phyloP scores from a whole-genome alignment of 1,284 basidiomycete genomes.

The Rhodotorula sp. region DNA sequence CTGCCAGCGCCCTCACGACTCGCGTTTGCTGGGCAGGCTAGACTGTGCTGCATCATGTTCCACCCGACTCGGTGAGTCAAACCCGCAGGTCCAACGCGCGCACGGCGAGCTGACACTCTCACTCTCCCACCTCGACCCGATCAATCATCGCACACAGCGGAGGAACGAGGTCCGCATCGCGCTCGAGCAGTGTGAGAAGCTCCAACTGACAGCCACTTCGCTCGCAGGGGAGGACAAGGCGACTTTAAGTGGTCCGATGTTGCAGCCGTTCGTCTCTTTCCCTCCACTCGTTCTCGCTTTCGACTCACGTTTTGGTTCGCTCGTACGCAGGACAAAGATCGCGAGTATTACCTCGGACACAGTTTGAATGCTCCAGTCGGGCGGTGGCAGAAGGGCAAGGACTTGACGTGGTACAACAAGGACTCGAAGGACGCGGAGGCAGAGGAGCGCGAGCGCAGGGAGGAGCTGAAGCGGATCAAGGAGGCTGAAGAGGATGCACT shows the following conservation, averaged over 20 bases:
- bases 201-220: not conserved
- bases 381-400: slow-evolving; percentile 40
- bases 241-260: slow-evolving; percentile 42
- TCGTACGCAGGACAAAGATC: slow-evolving; percentile 34
- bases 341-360: slow-evolving; percentile 44
- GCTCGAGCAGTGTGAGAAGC: no score
- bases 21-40: no score
- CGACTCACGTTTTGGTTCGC: not conserved
- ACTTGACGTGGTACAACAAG: slow-evolving; percentile 44
- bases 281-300: not conserved
- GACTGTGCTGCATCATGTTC: slow-evolving; percentile 14
- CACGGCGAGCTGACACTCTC: not conserved
- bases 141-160: slow-evolving; percentile 13
- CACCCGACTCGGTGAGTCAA: slow-evolving; percentile 26
- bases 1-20: no score
- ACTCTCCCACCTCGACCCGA: not conserved
- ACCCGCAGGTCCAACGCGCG: not conserved
- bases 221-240: slow-evolving; percentile 36
- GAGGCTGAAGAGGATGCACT: slow-evolving; percentile 44
- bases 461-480: slow-evolving; percentile 41
- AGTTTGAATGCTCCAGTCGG: slow-evolving; percentile 41
- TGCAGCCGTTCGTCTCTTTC: slow-evolving; percentile 16
- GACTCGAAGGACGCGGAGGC: slow-evolving; percentile 17
- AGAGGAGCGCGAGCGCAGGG: slow-evolving; percentile 26
- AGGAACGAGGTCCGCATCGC: slow-evolving; percentile 24